phyloP scores from a whole-genome alignment of 345 rosid species.

The Stellera chamaejasme region DNA sequence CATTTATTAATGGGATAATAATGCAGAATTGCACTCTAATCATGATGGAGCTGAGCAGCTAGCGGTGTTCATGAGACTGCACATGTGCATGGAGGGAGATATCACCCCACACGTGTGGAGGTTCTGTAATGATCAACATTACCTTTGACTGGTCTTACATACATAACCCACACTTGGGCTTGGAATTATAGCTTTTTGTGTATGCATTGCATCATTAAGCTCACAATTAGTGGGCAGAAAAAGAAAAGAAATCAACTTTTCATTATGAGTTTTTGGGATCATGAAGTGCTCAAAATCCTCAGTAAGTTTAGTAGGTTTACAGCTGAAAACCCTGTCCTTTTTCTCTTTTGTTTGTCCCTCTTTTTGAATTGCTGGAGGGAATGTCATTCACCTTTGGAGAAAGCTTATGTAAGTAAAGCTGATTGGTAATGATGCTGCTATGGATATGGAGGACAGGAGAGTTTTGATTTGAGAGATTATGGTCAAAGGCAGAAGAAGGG shows the following conservation, averaged over 20 bases:
- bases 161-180: constrained; percentile 10
- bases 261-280: constrained; percentile 11
- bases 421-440: constrained; percentile 29
- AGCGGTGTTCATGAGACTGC: not conserved
- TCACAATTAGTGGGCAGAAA: constrained; percentile 12
- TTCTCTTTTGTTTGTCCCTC: not conserved
- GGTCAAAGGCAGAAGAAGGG: constrained; percentile 43
- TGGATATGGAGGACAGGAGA: constrained; percentile 19
- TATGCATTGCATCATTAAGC: constrained; percentile 14
- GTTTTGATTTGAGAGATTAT: constrained; percentile 17
- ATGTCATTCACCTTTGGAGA: constrained; percentile 16
- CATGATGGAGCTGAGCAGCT: too few species aligned
- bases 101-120: constrained; percentile 12
- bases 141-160: constrained; percentile 16
- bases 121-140: not conserved
- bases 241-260: constrained; percentile 1
- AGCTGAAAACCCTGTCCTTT: not conserved
- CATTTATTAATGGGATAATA: too few species aligned
- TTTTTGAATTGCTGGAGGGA: constrained; percentile 13
- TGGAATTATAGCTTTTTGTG: constrained; percentile 11
- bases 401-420: constrained; percentile 11
- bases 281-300: not conserved
- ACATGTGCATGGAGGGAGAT: constrained; percentile 7
- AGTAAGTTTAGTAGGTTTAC: constrained; percentile 2
- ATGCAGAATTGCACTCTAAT: too few species aligned